Evolutionary conservation across 2,329 filamentous ascomycete genomes (phyloP).

Genomic region (Clarireedia paspali): DNA sequence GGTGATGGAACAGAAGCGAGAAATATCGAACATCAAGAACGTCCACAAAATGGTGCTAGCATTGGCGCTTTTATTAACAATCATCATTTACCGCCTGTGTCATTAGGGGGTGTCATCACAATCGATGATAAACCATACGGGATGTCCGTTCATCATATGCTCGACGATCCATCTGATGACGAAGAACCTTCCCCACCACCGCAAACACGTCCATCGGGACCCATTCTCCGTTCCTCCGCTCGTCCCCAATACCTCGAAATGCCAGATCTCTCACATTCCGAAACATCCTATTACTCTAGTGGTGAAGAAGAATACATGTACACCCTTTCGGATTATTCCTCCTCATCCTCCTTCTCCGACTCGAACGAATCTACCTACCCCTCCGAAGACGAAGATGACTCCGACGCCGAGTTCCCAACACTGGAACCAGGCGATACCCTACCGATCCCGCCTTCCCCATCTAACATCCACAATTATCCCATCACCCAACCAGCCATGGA

Average conservation of each 20-base stretch:
- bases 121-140: slow-evolving; percentile 81
- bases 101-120: slow-evolving; percentile 79
- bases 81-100: slow-evolving; percentile 81
- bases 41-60: slow-evolving; percentile 77
- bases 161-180: slow-evolving; percentile 58
- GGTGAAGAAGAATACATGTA: slow-evolving; percentile 48
- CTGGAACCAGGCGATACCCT: slow-evolving; percentile 68
- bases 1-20: slow-evolving; percentile 40
- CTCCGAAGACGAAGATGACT: slow-evolving; percentile 33
- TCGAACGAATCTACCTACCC: slow-evolving; percentile 13
- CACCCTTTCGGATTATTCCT: slow-evolving; percentile 56
- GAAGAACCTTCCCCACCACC: slow-evolving; percentile 33
- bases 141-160: slow-evolving; percentile 96
- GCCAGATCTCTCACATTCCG: slow-evolving; percentile 31
- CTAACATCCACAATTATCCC: slow-evolving; percentile 56
- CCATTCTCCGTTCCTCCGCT: slow-evolving; percentile 24
- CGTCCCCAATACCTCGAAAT: slow-evolving; percentile 17
- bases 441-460: slow-evolving; percentile 67
- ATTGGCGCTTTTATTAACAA: slow-evolving; percentile 86
- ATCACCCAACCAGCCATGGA: slow-evolving; percentile 90
- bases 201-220: slow-evolving; percentile 22
- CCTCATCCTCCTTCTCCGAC: slow-evolving; percentile 33
- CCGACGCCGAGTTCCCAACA: slow-evolving; percentile 45
- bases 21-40: slow-evolving; percentile 72
- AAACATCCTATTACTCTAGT: slow-evolving; percentile 23